These are phyloP conservation scores for Avena sativa DNA, from an alignment of 176 grass and related monocot genomes.

Conservation along the genomic window DNA sequence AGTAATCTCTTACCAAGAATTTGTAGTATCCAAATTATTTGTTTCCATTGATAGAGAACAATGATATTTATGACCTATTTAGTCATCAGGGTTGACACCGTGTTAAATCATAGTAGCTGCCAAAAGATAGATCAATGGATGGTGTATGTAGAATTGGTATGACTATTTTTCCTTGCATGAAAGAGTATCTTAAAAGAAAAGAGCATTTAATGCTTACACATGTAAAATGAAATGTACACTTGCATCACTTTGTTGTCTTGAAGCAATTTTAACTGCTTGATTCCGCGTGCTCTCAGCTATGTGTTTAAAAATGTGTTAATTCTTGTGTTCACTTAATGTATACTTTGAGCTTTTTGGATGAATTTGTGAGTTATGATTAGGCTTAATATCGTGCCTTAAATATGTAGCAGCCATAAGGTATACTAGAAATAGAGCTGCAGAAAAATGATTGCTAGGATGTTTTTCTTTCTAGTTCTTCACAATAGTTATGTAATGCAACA, in stretches of 20 bases:
- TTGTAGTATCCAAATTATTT: not conserved
- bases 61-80: slow-evolving; percentile 24
- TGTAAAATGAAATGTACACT: slow-evolving; percentile 5
- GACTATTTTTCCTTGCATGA: not conserved
- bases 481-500: slow-evolving; percentile 23
- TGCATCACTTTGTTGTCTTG: slow-evolving; percentile 1
- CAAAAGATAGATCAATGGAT: not conserved
- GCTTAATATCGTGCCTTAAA: not conserved
- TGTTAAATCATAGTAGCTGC: slow-evolving; percentile 9
- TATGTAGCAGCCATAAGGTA: not conserved
- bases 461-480: not conserved
- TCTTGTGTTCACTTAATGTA: not conserved
- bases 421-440: slow-evolving; percentile 8
- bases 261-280: not conserved
- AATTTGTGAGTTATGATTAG: not conserved
- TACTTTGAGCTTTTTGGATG: slow-evolving; percentile 2
- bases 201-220: slow-evolving; percentile 1
- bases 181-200: not conserved
- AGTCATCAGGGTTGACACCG: not conserved
- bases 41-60: slow-evolving; percentile 11
- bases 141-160: not conserved
- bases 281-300: not conserved
- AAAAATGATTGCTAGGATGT: not conserved
- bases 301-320: not conserved
- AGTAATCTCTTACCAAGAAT: slow-evolving; percentile 19